Evolutionary conservation across 139 green algal species (phyloP).

Genomic region (Coelastrella sp.): DNA sequence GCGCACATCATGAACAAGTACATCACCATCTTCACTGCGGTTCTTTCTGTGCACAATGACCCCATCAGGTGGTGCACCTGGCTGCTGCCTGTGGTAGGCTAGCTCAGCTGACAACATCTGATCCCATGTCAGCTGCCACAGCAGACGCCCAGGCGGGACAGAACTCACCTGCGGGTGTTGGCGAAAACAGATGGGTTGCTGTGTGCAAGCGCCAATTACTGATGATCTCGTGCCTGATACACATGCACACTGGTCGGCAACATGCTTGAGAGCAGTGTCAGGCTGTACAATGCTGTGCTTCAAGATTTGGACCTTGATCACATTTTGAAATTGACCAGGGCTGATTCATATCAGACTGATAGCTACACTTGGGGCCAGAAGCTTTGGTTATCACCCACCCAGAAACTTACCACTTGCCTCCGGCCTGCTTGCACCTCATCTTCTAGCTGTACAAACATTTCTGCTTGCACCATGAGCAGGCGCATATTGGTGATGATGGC

Average conservation of each 20-base stretch:
- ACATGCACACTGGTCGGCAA: too few species aligned
- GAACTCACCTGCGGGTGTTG: conserved; percentile 47
- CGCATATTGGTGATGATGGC: conserved; percentile 80
- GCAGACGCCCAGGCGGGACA: conserved; percentile 50
- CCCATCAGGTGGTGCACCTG: conserved; percentile 60
- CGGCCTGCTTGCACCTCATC: conserved; percentile 38
- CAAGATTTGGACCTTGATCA: too few species aligned
- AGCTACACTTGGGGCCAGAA: not conserved
- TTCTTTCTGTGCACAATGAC: conserved; percentile 83
- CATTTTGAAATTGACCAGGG: too few species aligned
- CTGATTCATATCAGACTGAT: too few species aligned
- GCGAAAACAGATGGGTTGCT: not conserved
- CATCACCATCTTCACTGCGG: conserved; percentile 61
- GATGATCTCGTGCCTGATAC: too few species aligned
- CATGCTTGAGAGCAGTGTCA: too few species aligned
- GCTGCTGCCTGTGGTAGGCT: conserved; percentile 53
- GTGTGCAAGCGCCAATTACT: not conserved
- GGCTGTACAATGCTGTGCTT: too few species aligned
- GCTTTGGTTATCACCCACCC: not conserved
- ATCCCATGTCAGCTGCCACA: conserved; percentile 65
- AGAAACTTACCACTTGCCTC: not conserved
- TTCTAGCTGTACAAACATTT: conserved; percentile 72
- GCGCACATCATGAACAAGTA: conserved; percentile 75
- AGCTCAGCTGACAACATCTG: conserved; percentile 65
- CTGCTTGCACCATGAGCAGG: conserved; percentile 71